These are phyloP conservation scores for Smittium culicis DNA, from an alignment of 371 early-diverging fungal species.

Conservation along the genomic window DNA sequence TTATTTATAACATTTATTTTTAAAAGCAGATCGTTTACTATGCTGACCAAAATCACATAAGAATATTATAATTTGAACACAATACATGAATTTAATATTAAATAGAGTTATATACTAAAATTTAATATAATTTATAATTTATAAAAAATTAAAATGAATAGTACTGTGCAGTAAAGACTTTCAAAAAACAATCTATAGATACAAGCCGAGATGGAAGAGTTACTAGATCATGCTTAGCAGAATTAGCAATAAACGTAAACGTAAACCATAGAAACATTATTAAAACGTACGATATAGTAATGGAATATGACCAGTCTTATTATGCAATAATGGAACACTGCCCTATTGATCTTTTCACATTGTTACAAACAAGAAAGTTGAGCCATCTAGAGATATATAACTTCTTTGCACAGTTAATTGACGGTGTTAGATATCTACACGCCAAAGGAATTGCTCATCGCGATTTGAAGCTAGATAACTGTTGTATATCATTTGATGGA, in stretches of 20 bases:
- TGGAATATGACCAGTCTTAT: conserved; percentile 29
- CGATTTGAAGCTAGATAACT: conserved; percentile 85
- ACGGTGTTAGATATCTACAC: conserved; percentile 80
- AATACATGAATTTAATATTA: no score
- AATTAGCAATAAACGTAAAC: conserved; percentile 24
- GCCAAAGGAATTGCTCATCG: conserved; percentile 82
- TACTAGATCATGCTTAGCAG: conserved; percentile 12
- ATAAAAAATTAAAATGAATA: conserved; percentile 17
- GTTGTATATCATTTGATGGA: conserved; percentile 66
- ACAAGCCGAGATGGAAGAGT: conserved; percentile 1
- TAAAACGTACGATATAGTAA: conserved; percentile 40
- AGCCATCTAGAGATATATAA: conserved; percentile 2
- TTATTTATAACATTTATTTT: no score
- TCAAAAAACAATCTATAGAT: conserved; percentile 4
- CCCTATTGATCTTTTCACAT: conserved; percentile 54
- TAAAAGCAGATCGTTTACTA: no score
- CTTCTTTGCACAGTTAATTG: conserved; percentile 80
- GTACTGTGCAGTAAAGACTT: conserved; percentile 16
- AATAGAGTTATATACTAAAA: no score
- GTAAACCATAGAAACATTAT: conserved; percentile 27
- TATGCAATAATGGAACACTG: conserved; percentile 71
- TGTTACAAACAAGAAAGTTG: conserved; percentile 41
- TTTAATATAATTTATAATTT: background rate
- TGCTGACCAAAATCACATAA: no score
- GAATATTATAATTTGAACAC: no score